Evolutionary conservation across 2,329 filamentous ascomycete genomes (phyloP).

Genomic region (Aspergillus awamori): DNA sequence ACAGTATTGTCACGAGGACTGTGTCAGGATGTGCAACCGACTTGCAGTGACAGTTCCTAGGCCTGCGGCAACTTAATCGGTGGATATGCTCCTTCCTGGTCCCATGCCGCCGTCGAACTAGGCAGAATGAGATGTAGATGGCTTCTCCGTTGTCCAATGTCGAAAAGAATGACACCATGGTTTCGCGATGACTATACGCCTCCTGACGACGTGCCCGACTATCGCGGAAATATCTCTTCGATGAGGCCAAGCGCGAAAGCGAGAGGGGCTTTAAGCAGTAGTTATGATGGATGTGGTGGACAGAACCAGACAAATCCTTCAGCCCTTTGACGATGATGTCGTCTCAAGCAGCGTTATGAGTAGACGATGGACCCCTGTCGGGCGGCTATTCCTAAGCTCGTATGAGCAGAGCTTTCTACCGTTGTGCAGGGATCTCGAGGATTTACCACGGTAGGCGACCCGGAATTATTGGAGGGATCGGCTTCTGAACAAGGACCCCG

Average conservation of each 20-base stretch:
- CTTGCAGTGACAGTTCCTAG: neutral
- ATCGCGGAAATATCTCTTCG: neutral
- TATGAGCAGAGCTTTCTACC: neutral
- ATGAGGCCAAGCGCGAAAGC: neutral
- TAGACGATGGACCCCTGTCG: neutral
- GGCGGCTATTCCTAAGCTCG: conserved; percentile 3
- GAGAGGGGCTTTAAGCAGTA: neutral
- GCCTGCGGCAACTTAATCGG: neutral
- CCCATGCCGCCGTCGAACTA: neutral
- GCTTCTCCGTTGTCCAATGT: neutral
- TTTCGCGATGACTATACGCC: neutral
- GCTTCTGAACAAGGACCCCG: neutral
- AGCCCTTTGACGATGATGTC: neutral
- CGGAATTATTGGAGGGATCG: neutral
- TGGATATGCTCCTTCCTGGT: neutral
- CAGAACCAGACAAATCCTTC: neutral
- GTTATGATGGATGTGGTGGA: neutral
- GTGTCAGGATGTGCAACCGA: neutral
- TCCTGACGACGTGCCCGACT: neutral
- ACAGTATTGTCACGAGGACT: neutral
- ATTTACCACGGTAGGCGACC: neutral
- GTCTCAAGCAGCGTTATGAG: neutral
- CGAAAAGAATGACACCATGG: neutral
- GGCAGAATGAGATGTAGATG: neutral
- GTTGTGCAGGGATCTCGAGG: neutral